Percentiles rank a stretch among this genome's conserved stretches.
phyloP scores from a whole-genome alignment of 257 asterid species.

The Solanum virginianum region DNA sequence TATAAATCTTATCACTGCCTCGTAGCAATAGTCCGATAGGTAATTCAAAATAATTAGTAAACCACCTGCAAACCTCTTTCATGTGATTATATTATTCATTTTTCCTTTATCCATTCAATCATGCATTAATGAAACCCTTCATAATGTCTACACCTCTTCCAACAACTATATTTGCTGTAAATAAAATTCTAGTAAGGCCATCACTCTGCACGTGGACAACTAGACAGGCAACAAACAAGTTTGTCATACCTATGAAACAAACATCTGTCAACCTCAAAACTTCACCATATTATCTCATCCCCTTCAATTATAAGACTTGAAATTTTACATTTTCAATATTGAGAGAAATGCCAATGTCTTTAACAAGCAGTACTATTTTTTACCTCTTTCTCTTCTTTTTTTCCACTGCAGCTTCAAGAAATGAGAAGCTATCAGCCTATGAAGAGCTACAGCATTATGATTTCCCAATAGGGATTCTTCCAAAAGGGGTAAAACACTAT shows the following conservation, averaged over 20 bases:
- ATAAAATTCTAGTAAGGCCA: neutral
- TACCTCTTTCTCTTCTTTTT: slow-evolving; percentile 9
- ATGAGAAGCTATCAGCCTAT: slow-evolving; percentile 30
- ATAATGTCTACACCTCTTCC: neutral
- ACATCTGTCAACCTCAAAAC: neutral
- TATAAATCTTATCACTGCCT: rapidly evolving
- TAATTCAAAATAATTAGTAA: neutral
- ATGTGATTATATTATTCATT: neutral
- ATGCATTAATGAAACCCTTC: neutral
- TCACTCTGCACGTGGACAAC: neutral
- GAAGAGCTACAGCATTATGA: slow-evolving; percentile 37
- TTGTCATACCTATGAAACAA: neutral
- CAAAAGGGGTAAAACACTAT: slow-evolving; percentile 57
- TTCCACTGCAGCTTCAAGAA: slow-evolving; percentile 1
- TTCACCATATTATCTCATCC: neutral
- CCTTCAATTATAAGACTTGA: neutral
- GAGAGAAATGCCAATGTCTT: neutral
- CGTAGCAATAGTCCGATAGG: neutral
- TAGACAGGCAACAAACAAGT: neutral
- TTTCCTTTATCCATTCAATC: neutral
- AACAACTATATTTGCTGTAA: neutral
- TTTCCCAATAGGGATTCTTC: slow-evolving; percentile 71
- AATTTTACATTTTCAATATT: neutral
- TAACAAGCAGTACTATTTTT: neutral
- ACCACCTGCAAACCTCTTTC: neutral